Evolutionary conservation across 1,284 basidiomycete species (phyloP).

Genomic region (Neonothopanus nambi): DNA sequence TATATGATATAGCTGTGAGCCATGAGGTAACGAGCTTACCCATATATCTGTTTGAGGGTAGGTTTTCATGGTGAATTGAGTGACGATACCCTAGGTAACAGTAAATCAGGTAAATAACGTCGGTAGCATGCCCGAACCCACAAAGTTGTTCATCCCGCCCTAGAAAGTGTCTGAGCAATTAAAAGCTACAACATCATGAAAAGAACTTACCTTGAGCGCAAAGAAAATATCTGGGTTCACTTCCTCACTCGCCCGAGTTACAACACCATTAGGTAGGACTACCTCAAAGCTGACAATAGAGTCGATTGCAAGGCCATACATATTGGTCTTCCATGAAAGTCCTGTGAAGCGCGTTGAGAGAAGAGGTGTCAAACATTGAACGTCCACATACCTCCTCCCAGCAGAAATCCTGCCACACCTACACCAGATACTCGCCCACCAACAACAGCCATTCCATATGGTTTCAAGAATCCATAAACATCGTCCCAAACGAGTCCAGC

Average conservation of each 20-base stretch:
- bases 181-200: neutral
- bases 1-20: no score
- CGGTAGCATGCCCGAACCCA: conserved; percentile 28
- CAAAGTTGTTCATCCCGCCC: conserved; percentile 66
- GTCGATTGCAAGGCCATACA: conserved; percentile 1
- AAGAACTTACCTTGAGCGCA: neutral
- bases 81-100: conserved; percentile 54
- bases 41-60: conserved; percentile 58
- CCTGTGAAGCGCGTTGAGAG: neutral
- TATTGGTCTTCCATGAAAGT: neutral
- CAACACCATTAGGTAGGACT: conserved; percentile 2
- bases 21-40: conserved; percentile 36
- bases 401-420: conserved; percentile 53
- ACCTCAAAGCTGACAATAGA: neutral
- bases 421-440: conserved; percentile 53
- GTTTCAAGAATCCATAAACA: conserved; percentile 50
- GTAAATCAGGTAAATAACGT: neutral
- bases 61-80: conserved; percentile 53
- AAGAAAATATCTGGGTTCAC: conserved; percentile 1
- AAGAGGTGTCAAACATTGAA: neutral
- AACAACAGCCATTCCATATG: conserved; percentile 47
- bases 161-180: conserved; percentile 20
- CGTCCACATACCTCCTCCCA: conserved; percentile 49
- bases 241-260: neutral
- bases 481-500: conserved; percentile 44